Percentiles rank a stretch among this genome's conserved stretches.
Conservation (phyloP, 805 yeast genomes). For the Sugiyamaella americana region DNA sequence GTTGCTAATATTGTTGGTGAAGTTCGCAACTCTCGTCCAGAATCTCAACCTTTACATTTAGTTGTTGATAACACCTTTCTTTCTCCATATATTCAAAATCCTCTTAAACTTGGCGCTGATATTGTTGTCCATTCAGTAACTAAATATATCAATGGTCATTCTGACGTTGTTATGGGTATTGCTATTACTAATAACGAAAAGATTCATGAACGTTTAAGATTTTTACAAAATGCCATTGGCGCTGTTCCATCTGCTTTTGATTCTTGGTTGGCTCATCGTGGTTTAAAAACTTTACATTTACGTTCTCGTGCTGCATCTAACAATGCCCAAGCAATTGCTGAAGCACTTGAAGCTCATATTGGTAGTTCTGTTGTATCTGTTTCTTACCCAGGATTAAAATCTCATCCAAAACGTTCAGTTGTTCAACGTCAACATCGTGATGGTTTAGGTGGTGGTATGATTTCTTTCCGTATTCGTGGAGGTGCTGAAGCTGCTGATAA, state of each 20-base stretch:
- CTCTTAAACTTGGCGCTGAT: conserved; percentile 77
- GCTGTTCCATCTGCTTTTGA: conserved; percentile 88
- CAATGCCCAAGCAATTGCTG: conserved; percentile 65
- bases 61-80: conserved; percentile 87
- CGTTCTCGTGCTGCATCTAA: conserved; percentile 64
- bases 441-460: conserved; percentile 87
- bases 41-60: conserved; percentile 43
- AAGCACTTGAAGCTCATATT: conserved; percentile 41
- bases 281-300: conserved; percentile 78
- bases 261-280: conserved; percentile 89
- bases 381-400: conserved; percentile 75
- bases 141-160: conserved; percentile 87
- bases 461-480: conserved; percentile 79
- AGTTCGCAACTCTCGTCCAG: conserved; percentile 41
- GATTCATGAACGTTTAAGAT: conserved; percentile 58
- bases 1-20: conserved; percentile 51
- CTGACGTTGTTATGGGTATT: conserved; percentile 85
- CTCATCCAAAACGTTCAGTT: conserved; percentile 57
- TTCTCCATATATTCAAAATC: conserved; percentile 83
- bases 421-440: conserved; percentile 74
- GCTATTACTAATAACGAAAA: conserved; percentile 61
- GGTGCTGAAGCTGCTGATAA: conserved; percentile 70
- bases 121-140: conserved; percentile 85
- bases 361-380: conserved; percentile 53
- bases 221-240: conserved; percentile 83